phyloP scores from a whole-genome alignment of 441 rosid species.

The Populus hybrid region DNA sequence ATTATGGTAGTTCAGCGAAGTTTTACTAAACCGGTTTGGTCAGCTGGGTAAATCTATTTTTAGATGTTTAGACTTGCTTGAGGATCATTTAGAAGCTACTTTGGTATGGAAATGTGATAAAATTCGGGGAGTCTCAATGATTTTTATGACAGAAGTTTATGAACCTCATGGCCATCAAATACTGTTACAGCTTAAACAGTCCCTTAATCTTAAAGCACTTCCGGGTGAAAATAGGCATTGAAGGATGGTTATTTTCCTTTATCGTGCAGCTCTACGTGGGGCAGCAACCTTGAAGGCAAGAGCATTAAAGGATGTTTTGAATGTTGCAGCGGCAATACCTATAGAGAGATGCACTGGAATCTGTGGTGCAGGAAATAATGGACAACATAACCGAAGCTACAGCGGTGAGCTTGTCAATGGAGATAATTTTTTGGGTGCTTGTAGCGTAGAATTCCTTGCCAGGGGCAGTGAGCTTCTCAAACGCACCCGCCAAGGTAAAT shows the following conservation, averaged over 20 bases:
- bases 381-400: conserved; percentile 30
- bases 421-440: conserved; percentile 55
- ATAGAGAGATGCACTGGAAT: conserved; percentile 53
- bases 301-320: conserved; percentile 76
- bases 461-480: conserved; percentile 82
- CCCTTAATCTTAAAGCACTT: not conserved
- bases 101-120: not conserved
- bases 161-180: not conserved
- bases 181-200: not conserved
- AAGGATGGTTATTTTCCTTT: not conserved
- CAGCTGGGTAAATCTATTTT: not conserved
- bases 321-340: conserved; percentile 64
- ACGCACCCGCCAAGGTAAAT: conserved; percentile 75
- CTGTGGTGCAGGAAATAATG: conserved; percentile 38
- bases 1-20: not conserved
- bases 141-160: not conserved
- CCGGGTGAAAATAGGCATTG: not conserved
- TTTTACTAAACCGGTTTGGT: not conserved
- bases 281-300: conserved; percentile 91
- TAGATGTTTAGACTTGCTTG: not conserved
- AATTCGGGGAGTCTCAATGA: not conserved
- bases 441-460: conserved; percentile 67
- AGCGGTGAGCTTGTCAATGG: conserved; percentile 54
- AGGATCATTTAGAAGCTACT: not conserved
- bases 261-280: conserved; percentile 69